These are phyloP conservation scores for Phragmites australis DNA, from an alignment of 176 grass and related monocot species.

Conservation along the genomic window DNA sequence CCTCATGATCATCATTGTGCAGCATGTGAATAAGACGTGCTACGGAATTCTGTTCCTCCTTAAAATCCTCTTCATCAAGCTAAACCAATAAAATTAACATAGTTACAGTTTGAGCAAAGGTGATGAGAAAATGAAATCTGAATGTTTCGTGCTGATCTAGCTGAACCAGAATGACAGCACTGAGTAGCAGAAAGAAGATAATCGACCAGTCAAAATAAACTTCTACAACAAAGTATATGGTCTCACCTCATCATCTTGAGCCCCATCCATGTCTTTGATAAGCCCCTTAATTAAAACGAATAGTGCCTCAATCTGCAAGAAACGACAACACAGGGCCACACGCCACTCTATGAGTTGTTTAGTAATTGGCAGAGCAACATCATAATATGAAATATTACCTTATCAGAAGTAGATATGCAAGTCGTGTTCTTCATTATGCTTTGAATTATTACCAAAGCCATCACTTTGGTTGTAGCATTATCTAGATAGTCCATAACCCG, in stretches of 20 bases:
- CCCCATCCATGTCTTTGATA: conserved; percentile 87
- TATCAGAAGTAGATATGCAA: conserved; percentile 89
- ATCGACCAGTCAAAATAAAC: conserved; percentile 4
- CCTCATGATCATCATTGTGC: conserved; percentile 90
- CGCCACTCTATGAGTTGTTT: conserved; percentile 2
- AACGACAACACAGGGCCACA: conserved; percentile 29
- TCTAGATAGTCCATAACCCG: conserved; percentile 98
- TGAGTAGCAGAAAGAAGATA: conserved; percentile 4
- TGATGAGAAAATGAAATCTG: conserved; percentile 9
- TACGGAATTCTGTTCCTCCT: conserved; percentile 97
- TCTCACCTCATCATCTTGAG: conserved; percentile 83
- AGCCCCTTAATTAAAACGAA: conserved; percentile 97
- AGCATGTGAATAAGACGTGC: conserved; percentile 97
- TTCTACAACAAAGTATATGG: conserved; percentile 19
- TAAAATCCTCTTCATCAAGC: conserved; percentile 99
- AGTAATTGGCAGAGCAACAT: conserved; percentile 10
- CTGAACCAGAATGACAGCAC: background rate
- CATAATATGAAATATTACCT: conserved; percentile 58
- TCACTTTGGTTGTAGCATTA: conserved; percentile 96
- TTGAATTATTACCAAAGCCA: conserved; percentile 96
- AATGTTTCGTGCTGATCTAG: conserved; percentile 4
- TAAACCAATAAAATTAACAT: conserved; percentile 34
- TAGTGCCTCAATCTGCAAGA: conserved; percentile 79
- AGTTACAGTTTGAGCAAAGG: conserved; percentile 10
- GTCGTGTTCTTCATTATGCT: conserved; percentile 99